Conservation (phyloP, 2,329 filamentous ascomycete genomes). For the Capronia coronata region DNA sequence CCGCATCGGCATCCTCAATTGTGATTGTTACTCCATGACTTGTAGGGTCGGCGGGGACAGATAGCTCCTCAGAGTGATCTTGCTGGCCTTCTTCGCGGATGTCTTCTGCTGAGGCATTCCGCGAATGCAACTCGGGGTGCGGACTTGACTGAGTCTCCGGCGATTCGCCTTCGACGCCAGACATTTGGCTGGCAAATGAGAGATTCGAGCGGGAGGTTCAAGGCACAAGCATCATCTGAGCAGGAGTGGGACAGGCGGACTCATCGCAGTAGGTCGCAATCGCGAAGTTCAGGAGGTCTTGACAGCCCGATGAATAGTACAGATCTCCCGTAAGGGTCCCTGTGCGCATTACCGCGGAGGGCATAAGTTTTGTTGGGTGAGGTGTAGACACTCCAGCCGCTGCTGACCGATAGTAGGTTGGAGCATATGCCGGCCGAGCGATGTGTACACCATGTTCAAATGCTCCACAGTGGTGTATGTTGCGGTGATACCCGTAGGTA, state of each 20-base stretch:
- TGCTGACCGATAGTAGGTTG: neutral
- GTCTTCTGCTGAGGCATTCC: constrained; percentile 21
- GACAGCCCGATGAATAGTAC: constrained; percentile 5
- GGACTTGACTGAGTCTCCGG: constrained; percentile 11
- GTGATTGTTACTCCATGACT: constrained; percentile 25
- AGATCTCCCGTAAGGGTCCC: constrained; percentile 2
- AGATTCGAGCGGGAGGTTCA: constrained; percentile 3
- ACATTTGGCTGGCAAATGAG: constrained; percentile 23
- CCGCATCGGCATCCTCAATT: constrained; percentile 27
- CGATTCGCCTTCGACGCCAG: constrained; percentile 23
- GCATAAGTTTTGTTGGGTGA: neutral
- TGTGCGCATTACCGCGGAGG: constrained; percentile 5
- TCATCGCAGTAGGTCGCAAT: constrained; percentile 17
- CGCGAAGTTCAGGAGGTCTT: neutral
- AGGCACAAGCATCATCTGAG: constrained; percentile 9
- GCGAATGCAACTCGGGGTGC: constrained; percentile 8
- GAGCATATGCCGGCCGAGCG: neutral
- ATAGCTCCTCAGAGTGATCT: constrained; percentile 27
- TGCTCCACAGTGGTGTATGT: no score
- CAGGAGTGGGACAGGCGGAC: constrained; percentile 2
- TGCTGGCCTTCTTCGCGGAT: constrained; percentile 24
- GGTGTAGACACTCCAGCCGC: neutral
- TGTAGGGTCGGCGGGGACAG: no score
- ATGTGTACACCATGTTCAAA: neutral
- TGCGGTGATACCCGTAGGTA: no score